phyloP scores from a whole-genome alignment of 331 rosid genomes.

The Malus hybrid region DNA sequence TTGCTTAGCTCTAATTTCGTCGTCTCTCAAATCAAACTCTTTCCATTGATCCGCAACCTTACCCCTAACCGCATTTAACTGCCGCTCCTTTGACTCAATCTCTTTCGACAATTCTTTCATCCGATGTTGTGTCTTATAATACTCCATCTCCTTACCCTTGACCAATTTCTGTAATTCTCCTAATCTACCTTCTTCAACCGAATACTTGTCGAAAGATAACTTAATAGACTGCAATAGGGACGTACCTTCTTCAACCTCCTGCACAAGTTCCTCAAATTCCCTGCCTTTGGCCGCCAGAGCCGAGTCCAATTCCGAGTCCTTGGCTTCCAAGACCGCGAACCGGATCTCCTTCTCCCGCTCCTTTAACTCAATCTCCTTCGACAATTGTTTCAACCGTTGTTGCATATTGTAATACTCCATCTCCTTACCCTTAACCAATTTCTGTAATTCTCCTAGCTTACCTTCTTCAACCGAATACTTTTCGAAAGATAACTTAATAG shows the following conservation, averaged over 20 bases:
- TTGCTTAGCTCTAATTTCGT: slow-evolving; percentile 5
- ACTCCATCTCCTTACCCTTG: not conserved
- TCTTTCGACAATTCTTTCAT: not conserved
- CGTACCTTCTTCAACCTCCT: not conserved
- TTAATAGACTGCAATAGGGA: not conserved
- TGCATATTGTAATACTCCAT: not conserved
- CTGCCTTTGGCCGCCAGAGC: not conserved
- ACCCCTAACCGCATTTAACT: slow-evolving; percentile 5
- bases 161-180: not conserved
- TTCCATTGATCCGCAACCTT: not conserved
- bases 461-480: not conserved
- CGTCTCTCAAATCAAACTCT: slow-evolving; percentile 14
- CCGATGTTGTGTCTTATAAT: not conserved
- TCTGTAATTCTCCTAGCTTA: not conserved
- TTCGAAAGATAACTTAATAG: not conserved
- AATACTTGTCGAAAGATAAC: not conserved
- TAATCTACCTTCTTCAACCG: not conserved
- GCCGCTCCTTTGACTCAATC: not conserved
- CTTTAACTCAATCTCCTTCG: not conserved
- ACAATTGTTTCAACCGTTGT: not conserved
- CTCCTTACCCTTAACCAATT: not conserved
- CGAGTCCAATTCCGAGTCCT: not conserved
- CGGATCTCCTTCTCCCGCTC: not conserved
- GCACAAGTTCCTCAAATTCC: not conserved
- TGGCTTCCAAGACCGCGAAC: not conserved